Evolutionary conservation across 208 protist species (phyloP).

Genomic region (Entamoeba invadens): DNA sequence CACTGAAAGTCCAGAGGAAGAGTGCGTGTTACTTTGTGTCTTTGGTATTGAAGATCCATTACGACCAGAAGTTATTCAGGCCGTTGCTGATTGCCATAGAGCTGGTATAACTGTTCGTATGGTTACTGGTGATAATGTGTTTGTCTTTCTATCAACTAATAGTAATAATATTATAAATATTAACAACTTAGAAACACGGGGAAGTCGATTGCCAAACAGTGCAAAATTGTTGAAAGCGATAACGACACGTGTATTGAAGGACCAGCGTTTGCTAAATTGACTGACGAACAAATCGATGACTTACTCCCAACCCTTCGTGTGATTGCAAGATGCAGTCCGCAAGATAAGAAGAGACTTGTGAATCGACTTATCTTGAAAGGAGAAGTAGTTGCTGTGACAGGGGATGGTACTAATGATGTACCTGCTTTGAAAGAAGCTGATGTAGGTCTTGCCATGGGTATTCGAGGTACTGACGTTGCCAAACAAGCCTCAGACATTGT

Average conservation of each 20-base stretch:
- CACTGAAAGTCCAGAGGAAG: background rate
- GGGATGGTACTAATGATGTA: constrained; percentile 66
- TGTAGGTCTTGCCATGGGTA: constrained; percentile 86
- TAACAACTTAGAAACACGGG: no score
- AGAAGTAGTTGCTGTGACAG: constrained; percentile 7
- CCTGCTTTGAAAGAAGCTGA: constrained; percentile 76
- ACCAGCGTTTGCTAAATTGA: constrained; percentile 21
- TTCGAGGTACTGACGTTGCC: constrained; percentile 77
- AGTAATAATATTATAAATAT: no score
- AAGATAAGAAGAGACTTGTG: background rate
- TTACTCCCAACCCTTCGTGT: background rate
- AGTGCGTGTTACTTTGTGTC: background rate
- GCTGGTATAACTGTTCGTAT: constrained; percentile 70
- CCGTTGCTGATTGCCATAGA: constrained; percentile 42
- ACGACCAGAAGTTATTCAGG: background rate
- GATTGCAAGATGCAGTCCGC: background rate
- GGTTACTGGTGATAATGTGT: constrained; percentile 65
- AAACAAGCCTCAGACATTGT: constrained; percentile 70
- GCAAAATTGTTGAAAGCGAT: constrained; percentile 50
- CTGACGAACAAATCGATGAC: constrained; percentile 38
- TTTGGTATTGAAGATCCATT: constrained; percentile 7
- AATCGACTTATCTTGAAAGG: background rate
- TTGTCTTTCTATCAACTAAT: no score
- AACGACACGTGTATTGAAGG: constrained; percentile 23
- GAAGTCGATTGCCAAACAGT: constrained; percentile 46